Base-by-base conservation (phyloP, 1,284 basidiomycete genomes). In the Cutaneotrichosporon sp. region DNA sequence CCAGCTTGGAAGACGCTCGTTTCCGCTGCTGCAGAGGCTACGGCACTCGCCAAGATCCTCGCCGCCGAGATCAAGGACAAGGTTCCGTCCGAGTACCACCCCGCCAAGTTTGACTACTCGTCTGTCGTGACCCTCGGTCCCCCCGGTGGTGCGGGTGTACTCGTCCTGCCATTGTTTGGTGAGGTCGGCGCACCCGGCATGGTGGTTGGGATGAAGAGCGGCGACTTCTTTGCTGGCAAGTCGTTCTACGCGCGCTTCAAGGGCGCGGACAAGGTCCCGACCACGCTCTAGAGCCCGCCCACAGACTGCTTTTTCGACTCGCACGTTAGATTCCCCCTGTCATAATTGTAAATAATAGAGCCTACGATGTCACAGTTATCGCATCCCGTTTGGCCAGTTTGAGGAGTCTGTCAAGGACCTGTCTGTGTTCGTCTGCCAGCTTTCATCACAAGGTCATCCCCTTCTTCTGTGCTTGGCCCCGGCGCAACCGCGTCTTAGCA, bases 1-100 rank as follows among this genome's bases (percentile, higher is more conserved):
- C 70, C 72, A 2, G 73, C 73, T 7, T 76, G 73, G 70, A 72
- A 76, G 63, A 77, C 77, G 0, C 46, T 51, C 49, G 70, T 78
- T 31, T 66, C 65, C 0, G 74, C 73, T 18, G 9, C 6, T 1
- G 51, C 26, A 31, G 69, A 70, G 50, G 68, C 69, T 7, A 47
- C 40, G 1, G 61, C 61, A 7, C 68, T 63, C 10, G 70, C 55
- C 16, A 65, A 30, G 42, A 74, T 74, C 63, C 64, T 78, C 58
- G 64, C 72, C 11, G 72, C 72, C 38, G 71, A 72, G 34, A 42
- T 74, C 67, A 70, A 71, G 50, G 70, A 68, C 38, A 71, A 70
- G 59, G 59, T 62, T 6, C 56, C 72, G 2, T 71, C 72, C 63
- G 57, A 61, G 22, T 74, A 72, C 65, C 63, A 65, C 30, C 66